Base-by-base conservation (phyloP, 192 early-diverging fungal genomes). In the Bifiguratus adelaidae region DNA sequence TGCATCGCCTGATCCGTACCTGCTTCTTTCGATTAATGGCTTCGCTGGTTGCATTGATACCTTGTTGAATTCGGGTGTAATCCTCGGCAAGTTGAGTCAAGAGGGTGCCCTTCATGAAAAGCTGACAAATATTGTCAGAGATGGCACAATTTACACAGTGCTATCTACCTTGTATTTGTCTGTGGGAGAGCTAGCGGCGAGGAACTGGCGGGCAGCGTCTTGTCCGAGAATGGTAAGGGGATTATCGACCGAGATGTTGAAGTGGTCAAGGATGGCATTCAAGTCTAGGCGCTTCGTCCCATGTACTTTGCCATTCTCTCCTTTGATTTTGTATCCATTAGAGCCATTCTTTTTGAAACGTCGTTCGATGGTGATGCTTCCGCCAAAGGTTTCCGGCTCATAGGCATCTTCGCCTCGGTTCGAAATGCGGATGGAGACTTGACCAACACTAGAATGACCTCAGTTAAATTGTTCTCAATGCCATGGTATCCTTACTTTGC, bases 151-250 rank as follows among this genome's bases (percentile, higher is more conserved):
- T 41, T 3, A 13, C 40, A n/a, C n/a, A n/a, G n/a, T n/a, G n/a
- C n/a, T n/a, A n/a, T n/a, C n/a, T n/a, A 77, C 75, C 43, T 73
- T 81, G 71, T 95, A 98, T 69, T 93, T 95, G 26, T 92, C 89
- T 43, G 83, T 68, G 1, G 88, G 53, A 12, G 83, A 83, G 29
- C 80, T 86, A 34, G 80, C 80, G 23, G 80, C 78, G 11, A 98
- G 68, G 42, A 99, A 97, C 66, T 83, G 80, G 20, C 88, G 75
- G 6, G 95, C 93, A 4, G 85, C 81, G 45, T 97, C 95, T 50
- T 99, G 95, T 1, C 83, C 89, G 7, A 99, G 78, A 12, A 95
- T 80, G 46, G 86, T 88, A 56, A 99, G 73, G 7, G 95, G 92
- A 47, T 99, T 99, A 56, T 88, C 85, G 27, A 97, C 81, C 49